phyloP scores from a whole-genome alignment of 1,284 basidiomycete genomes.

The Trichosporon inkin region DNA sequence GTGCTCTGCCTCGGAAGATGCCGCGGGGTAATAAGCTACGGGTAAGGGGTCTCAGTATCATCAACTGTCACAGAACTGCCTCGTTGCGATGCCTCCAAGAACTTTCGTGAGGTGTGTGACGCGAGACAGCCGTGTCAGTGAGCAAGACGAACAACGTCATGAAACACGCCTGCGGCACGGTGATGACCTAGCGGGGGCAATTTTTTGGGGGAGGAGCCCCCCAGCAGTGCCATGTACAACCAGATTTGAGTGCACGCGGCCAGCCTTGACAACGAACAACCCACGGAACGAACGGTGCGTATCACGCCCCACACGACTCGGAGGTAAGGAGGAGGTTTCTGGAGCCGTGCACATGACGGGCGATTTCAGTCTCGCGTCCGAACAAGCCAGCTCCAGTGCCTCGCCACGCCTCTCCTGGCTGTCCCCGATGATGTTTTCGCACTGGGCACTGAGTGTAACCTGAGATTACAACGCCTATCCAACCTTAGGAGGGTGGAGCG shows the following conservation, averaged over 20 bases:
- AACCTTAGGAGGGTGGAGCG: slow-evolving; percentile 49
- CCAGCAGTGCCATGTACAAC: background rate
- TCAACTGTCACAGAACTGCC: no score
- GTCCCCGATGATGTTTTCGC: slow-evolving; percentile 44
- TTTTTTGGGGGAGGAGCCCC: background rate
- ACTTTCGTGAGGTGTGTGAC: no score
- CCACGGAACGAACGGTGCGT: background rate
- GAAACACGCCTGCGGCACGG: background rate
- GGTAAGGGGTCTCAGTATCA: background rate
- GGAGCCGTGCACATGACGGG: background rate
- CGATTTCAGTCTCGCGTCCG: no score
- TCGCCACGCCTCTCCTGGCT: background rate
- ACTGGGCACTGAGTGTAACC: slow-evolving; percentile 50
- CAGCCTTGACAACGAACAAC: background rate
- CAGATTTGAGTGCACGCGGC: background rate
- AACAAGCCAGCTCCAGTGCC: no score
- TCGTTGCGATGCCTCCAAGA: no score
- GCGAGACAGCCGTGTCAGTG: no score
- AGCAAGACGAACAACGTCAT: background rate
- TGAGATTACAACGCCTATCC: slow-evolving; percentile 47
- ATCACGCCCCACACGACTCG: background rate
- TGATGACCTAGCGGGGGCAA: background rate
- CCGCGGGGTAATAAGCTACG: no score
- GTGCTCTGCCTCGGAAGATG: no score
- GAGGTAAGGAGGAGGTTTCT: background rate